phyloP scores from a whole-genome alignment of 371 early-diverging fungal species.

The Apophysomyces elegans region DNA sequence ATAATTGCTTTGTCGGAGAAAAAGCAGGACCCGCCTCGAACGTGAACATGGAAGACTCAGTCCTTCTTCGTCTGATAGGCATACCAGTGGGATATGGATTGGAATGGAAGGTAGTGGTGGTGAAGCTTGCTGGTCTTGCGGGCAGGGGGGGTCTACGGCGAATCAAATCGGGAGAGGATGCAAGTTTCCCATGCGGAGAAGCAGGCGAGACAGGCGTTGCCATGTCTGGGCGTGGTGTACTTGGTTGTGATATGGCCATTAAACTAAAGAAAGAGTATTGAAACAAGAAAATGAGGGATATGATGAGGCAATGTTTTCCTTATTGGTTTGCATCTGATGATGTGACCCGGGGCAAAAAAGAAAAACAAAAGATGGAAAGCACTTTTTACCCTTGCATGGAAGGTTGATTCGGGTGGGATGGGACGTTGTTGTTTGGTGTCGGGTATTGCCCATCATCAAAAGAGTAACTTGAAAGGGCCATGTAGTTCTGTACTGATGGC shows the following conservation, averaged over 20 bases:
- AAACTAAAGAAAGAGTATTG: conserved; percentile 7
- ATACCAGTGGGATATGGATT: conserved; percentile 45
- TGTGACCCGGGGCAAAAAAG: not conserved
- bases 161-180: conserved; percentile 34
- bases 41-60: conserved; percentile 51
- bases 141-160: conserved; percentile 44
- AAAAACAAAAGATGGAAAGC: too few species aligned
- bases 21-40: conserved; percentile 55
- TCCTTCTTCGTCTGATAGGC: conserved; percentile 44
- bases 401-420: conserved; percentile 11
- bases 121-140: conserved; percentile 45
- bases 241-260: conserved; percentile 25
- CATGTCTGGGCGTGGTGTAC: conserved; percentile 25
- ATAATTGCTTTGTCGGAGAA: conserved; percentile 41
- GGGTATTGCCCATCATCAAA: conserved; percentile 21
- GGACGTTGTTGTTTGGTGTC: conserved; percentile 3
- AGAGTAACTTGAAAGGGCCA: conserved; percentile 19
- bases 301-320: not conserved
- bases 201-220: conserved; percentile 21
- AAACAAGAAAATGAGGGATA: not conserved
- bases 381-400: conserved; percentile 22
- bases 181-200: conserved; percentile 17
- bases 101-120: conserved; percentile 48
- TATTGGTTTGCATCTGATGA: conserved; percentile 14
- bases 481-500: conserved; percentile 20